Percentiles rank a stretch among this genome's conserved stretches.
Evolutionary conservation across 2,329 filamentous ascomycete genomes (phyloP).

Genomic region (Colletotrichum plurivorum): DNA sequence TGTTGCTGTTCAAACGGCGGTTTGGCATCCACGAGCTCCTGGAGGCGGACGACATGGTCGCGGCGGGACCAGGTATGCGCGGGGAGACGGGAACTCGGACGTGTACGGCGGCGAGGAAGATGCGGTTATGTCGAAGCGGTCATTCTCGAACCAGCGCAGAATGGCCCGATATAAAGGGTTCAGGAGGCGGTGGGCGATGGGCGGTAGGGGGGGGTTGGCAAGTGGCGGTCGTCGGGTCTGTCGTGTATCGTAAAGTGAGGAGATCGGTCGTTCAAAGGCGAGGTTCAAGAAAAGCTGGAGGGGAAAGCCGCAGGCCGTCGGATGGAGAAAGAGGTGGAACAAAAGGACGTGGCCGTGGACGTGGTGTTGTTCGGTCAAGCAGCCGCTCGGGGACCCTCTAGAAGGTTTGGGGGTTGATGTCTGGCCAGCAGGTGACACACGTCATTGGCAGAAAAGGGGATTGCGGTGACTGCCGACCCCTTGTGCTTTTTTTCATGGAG

Average conservation of each 20-base stretch:
- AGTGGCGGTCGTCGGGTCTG: not conserved
- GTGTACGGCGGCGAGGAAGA: conserved; percentile 22
- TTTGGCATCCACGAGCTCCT: conserved; percentile 61
- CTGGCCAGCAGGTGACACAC: conserved; percentile 41
- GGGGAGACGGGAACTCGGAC: conserved; percentile 27
- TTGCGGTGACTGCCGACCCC: conserved; percentile 40
- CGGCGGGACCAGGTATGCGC: conserved; percentile 21
- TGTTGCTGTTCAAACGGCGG: conserved; percentile 62
- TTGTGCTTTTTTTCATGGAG: conserved; percentile 35
- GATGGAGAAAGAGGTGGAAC: conserved; percentile 12
- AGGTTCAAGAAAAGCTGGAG: not conserved
- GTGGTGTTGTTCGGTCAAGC: conserved; percentile 39
- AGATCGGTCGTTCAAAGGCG: conserved; percentile 4
- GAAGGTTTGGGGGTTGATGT: conserved; percentile 40
- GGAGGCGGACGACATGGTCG: conserved; percentile 66
- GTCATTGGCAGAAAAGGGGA: conserved; percentile 42
- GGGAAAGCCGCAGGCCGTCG: not conserved
- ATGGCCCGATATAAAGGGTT: conserved; percentile 23
- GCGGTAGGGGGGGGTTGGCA: conserved; percentile 2
- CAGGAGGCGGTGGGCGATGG: not conserved
- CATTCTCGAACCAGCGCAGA: conserved; percentile 39
- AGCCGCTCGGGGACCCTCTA: conserved; percentile 39
- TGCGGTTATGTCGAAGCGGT: conserved; percentile 33
- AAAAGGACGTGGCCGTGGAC: conserved; percentile 13
- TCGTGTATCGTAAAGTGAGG: conserved; percentile 4